Evolutionary conservation across 805 yeast genomes (phyloP).

Genomic region (Ogataea sp.): DNA sequence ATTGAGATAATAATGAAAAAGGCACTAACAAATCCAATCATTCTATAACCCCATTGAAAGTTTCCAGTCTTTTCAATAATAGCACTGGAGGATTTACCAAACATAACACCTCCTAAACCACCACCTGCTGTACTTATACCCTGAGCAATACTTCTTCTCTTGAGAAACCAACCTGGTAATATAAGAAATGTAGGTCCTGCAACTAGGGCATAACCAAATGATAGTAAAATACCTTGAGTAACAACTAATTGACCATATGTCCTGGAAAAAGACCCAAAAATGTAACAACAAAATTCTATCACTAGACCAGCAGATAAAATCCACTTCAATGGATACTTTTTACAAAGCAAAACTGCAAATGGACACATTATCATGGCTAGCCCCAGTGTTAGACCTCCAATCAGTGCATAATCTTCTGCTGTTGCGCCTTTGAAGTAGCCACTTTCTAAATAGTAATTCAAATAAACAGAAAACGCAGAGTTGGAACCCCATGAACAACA

Average conservation of each 20-base stretch:
- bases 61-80: slow-evolving; percentile 33
- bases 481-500: slow-evolving; percentile 49
- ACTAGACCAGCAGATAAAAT: slow-evolving; percentile 35
- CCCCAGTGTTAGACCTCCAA: slow-evolving; percentile 46
- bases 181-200: slow-evolving; percentile 27
- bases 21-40: slow-evolving; percentile 28
- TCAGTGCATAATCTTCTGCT: slow-evolving; percentile 42
- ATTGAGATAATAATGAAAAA: slow-evolving; percentile 12
- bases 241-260: slow-evolving; percentile 37
- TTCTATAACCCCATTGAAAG: slow-evolving; percentile 39
- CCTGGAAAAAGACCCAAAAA: slow-evolving; percentile 36
- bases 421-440: slow-evolving; percentile 40
- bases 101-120: slow-evolving; percentile 45
- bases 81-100: slow-evolving; percentile 33
- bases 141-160: slow-evolving; percentile 35
- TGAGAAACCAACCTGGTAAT: slow-evolving; percentile 43
- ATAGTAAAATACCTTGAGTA: slow-evolving; percentile 39
- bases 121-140: slow-evolving; percentile 44
- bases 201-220: slow-evolving; percentile 34
- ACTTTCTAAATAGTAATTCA: slow-evolving; percentile 36
- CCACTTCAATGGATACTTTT: slow-evolving; percentile 40
- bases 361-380: slow-evolving; percentile 60
- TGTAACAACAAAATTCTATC: slow-evolving; percentile 30
- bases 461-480: slow-evolving; percentile 45
- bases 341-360: slow-evolving; percentile 36